Evolutionary conservation across 1,284 basidiomycete genomes (phyloP), one percentile per base, ranked within the genome.

Genomic region (Cronartium ribicola): DNA sequence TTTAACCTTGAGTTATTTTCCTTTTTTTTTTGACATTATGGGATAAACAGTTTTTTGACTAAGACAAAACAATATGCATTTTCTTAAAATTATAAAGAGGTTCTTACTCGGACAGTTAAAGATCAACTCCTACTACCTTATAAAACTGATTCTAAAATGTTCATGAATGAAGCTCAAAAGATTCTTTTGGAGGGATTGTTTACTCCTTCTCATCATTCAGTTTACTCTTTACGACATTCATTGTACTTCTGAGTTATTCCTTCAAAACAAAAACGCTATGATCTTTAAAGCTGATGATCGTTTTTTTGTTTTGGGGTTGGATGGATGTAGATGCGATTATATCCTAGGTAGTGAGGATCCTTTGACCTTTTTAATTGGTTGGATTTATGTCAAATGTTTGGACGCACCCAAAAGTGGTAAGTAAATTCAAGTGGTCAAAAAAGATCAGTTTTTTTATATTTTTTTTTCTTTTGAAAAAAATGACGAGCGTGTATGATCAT

Each of bases 381-480:
- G 63, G 20, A 46, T 72, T 29, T 72, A 72, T 65, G 62, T 72
- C n/a, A 65, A 46, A 4, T 72, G 62, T 55, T 48, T 72, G 4
- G 69, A 72, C 44, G 69, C 69, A 5, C 36, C 69, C 22, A 72
- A 72, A 65, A 61, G 36, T 14, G 69, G 69, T 65, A 59, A n/a
- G 61, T 64, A 29, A 29, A 29, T 29, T 29, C 36, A 37, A 8
- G 10, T 43, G 6, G 2, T 55, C 10, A 17, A 51, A 17, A 17
- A 3, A 8, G 44, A 17, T 46, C 17, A 46, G 8, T 17, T 22
- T 55, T 55, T 20, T 2, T n/a, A 17, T 8, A 6, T 5, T 11
- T 3, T 20, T 20, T 20, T 8, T 20, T 29, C n/a, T 29, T 55
- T 1, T n/a, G 4, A 51, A 8, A 13, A 4, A 29, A 29, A n/a